These are phyloP conservation scores for Rhodotorula sp. DNA, from an alignment of 1,284 basidiomycete species.

Conservation along the genomic window DNA sequence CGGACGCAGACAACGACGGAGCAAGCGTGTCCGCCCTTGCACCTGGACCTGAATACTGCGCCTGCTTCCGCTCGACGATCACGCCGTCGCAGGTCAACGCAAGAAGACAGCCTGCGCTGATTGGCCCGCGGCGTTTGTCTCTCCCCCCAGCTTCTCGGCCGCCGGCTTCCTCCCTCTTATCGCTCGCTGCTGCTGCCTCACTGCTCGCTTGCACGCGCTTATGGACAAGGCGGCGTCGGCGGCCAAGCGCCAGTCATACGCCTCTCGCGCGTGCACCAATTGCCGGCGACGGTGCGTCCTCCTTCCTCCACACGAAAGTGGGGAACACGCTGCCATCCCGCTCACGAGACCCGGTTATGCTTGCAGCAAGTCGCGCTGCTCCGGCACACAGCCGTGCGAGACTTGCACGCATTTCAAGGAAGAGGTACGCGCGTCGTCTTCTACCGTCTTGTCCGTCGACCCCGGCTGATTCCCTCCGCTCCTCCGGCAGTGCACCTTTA, in stretches of 20 bases:
- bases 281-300: background rate
- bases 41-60: no score
- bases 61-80: no score
- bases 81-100: no score
- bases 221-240: background rate
- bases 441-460: background rate
- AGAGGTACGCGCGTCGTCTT: background rate
- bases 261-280: background rate
- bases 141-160: no score
- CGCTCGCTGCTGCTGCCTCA: background rate
- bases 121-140: background rate
- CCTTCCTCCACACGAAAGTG: no score
- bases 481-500: background rate
- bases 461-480: background rate
- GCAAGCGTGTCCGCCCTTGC: no score
- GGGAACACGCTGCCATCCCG: background rate
- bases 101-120: no score
- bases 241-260: background rate
- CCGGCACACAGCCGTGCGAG: conserved; percentile 1
- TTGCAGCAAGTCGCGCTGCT: background rate
- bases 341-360: background rate
- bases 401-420: background rate
- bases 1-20: background rate
- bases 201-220: background rate
- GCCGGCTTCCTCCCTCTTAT: no score